Percentiles rank a stretch among this genome's conserved stretches.
Evolutionary conservation across 2,329 filamentous ascomycete genomes (phyloP).

Genomic region (Pseudogymnoascus sp.): DNA sequence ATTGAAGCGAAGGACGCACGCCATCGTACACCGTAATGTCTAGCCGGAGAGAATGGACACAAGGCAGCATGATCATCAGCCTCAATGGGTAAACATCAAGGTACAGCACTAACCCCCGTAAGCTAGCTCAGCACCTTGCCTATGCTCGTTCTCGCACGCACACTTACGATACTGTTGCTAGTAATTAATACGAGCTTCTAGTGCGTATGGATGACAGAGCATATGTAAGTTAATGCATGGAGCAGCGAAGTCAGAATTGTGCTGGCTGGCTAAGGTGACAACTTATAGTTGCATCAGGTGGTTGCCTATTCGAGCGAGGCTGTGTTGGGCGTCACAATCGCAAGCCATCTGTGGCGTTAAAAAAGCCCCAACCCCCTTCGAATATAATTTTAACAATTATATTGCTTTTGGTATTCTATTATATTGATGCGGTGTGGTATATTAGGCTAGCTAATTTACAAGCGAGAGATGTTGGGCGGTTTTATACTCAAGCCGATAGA

Average conservation of each 20-base stretch:
- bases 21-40: no score
- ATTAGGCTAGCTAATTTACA: background rate
- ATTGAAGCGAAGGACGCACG: no score
- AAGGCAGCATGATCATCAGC: no score
- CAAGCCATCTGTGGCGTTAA: background rate
- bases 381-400: background rate
- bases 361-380: background rate
- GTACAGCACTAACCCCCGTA: no score
- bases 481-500: background rate
- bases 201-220: background rate
- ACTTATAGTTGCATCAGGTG: background rate
- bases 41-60: no score
- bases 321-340: background rate
- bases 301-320: background rate
- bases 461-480: background rate
- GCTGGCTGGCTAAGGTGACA: background rate
- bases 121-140: no score
- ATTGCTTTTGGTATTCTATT: no score
- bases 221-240: background rate
- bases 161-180: background rate
- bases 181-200: background rate
- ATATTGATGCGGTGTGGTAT: background rate
- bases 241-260: background rate
- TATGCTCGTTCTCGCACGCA: background rate
- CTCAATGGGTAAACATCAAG: no score